These are phyloP conservation scores for Ambispora gerdemannii DNA, from an alignment of 192 early-diverging fungal species.

Conservation along the genomic window DNA sequence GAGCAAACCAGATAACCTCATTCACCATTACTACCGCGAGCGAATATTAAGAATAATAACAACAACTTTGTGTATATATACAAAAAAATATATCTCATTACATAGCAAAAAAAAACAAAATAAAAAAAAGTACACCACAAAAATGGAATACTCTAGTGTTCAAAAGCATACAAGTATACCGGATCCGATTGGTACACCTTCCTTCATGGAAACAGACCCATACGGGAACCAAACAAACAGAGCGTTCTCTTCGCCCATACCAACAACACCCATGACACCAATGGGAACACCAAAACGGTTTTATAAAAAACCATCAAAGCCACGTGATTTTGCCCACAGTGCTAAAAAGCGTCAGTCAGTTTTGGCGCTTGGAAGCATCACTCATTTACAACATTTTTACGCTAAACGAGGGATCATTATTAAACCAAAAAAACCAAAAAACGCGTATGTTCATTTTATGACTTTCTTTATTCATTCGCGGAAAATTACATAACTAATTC, in stretches of 20 bases:
- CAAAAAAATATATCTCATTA: too few species aligned
- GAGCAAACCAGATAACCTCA: too few species aligned
- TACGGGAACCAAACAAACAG: neutral
- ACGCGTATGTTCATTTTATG: constrained; percentile 10
- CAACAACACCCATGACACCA: neutral
- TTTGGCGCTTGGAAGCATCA: constrained; percentile 53
- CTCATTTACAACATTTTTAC: constrained; percentile 55
- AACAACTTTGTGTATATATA: too few species aligned
- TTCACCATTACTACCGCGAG: too few species aligned
- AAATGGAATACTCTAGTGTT: neutral
- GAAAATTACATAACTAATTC: neutral
- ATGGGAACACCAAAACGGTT: neutral
- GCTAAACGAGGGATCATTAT: constrained; percentile 47
- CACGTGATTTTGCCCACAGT: constrained; percentile 31
- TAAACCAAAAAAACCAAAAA: constrained; percentile 31
- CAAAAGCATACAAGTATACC: constrained; percentile 1
- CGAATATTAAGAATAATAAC: too few species aligned
- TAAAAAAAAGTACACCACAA: too few species aligned
- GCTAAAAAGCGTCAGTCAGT: constrained; percentile 50
- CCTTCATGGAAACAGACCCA: neutral
- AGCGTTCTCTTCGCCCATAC: constrained; percentile 1
- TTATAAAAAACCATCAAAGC: constrained; percentile 28
- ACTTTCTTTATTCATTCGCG: neutral
- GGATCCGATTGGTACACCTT: neutral
- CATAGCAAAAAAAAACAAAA: too few species aligned